Evolutionary conservation across 345 rosid species (phyloP), one percentile per base, ranked within the genome.

Genomic region (Raphanus raphanistrum): DNA sequence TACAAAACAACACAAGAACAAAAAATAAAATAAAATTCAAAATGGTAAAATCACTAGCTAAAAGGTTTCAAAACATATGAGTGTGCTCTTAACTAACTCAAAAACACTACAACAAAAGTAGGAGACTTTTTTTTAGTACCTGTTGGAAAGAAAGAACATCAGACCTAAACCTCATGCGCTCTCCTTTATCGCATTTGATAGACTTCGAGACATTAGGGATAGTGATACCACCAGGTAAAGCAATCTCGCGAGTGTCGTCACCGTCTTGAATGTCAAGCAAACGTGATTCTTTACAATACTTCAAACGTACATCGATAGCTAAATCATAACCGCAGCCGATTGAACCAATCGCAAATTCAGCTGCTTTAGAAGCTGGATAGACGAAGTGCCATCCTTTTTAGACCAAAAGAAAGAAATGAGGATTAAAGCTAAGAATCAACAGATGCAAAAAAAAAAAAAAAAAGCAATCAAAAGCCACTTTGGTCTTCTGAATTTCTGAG

Each of bases 151-250:
- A 84, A 50, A 92, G 88, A 76, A 89, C 89, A 82, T 92, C 98
- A 9, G 97, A 94, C 80, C 87, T 78, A 73, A 94, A 92, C 65
- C 96, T 80, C 25, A 83, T 94, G 28, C 97, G 89, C 80, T 94
- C 98, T 10, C 98, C 98, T 84, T 92, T 94, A 75, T 92, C 98
- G 48, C 99, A 95, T 80, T 92, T 91, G 28, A 95, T 89, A 21
- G 92, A 90, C 79, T 87, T 91, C 6, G 99, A 82, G 28, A 95
- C 98, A 29, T 89, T 83, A 6, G 89, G 87, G 3, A 95, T 86
- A 1, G 87, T 84, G 81, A 92, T 84, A 50, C 98, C 98, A 72
- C 96, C 98, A 0, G 98, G 97, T 28, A 94, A 83, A 69, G 87
- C 82, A 80, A 92, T 84, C 75, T 94, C 92, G 12, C 75, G 83